Conservation (phyloP, 2,329 filamentous ascomycete genomes). For the Colletotrichum incanum region DNA sequence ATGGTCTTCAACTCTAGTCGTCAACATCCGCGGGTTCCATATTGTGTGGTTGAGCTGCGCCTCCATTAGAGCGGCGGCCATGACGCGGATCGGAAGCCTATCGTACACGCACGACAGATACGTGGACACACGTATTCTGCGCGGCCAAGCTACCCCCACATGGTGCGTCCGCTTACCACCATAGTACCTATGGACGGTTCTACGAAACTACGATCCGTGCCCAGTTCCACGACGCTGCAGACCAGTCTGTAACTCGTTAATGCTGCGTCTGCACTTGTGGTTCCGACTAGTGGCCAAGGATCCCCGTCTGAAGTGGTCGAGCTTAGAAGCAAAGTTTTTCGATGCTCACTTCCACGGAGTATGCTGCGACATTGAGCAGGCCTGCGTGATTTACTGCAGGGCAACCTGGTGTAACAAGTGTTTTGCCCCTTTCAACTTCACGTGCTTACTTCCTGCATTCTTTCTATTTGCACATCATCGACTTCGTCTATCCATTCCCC, state of each 20-base stretch:
- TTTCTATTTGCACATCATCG: no score
- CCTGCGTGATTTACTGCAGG: no score
- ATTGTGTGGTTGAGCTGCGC: conserved; percentile 35
- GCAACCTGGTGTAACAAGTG: no score
- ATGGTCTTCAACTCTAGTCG: conserved; percentile 24
- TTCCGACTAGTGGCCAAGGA: conserved; percentile 13
- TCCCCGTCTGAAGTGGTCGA: not conserved
- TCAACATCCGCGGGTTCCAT: conserved; percentile 33
- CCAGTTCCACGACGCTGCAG: conserved; percentile 20
- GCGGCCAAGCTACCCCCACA: not conserved
- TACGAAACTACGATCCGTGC: not conserved
- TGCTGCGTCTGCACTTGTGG: conserved; percentile 6
- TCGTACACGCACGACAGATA: conserved; percentile 20
- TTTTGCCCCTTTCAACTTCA: no score
- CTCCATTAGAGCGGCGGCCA: conserved; percentile 31
- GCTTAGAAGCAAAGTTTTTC: not conserved
- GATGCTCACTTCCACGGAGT: conserved; percentile 4
- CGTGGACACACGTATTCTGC: conserved; percentile 10
- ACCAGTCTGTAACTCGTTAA: not conserved
- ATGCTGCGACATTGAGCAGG: no score
- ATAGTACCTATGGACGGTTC: not conserved
- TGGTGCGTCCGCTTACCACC: conserved; percentile 9
- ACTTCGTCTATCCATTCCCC: not conserved
- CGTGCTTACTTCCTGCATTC: no score
- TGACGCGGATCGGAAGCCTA: conserved; percentile 37